Evolutionary conservation across 352 stramenopile species (phyloP), one percentile per base, ranked within the genome.

Genomic region (Plasmopara viticola): DNA sequence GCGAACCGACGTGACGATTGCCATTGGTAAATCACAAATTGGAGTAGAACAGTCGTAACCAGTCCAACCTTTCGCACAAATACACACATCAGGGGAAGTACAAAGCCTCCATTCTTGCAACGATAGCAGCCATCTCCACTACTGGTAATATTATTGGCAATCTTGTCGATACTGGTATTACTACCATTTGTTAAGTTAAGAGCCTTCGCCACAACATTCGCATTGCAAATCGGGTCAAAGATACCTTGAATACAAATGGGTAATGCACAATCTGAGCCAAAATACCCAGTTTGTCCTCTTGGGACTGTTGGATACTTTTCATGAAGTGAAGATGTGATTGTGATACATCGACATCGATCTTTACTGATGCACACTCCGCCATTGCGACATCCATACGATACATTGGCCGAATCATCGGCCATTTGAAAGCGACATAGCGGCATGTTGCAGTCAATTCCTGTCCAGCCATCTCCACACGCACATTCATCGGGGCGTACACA

Each of bases 171-270:
- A 18, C 50, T 51, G 3, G 58, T 44, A 10, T 65, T 60, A 17
- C 55, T 38, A 2, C 48, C 48, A 41, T 12, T 49, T 0, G 64
- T 70, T 5, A 56, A 56, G 48, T 73, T 67, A 13, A 60, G 44
- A 39, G 72, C 67, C 5, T 58, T 80, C 30, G 63, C 76, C 49
- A 63, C 66, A 28, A 64, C 62, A n/a, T 51, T 60, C 0, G 68
- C 66, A 25, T 62, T 58, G 66, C 95, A 99, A 37, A 88, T 65
- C 9, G 92, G 92, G 62, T 98, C 95, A 54, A 94, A 98, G 39
- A 95, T 76, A 12, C 95, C 95, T 51, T 98, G 95, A 29, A 96
- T 77, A 51, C 95, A 99, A 17, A 98, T 90, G 10, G 95, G 91
- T 46, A 98, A 91, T 2, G 79, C 91, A 56, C 95, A 99, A 66